These are phyloP conservation scores for Mucor racemosus DNA, from an alignment of 371 early-diverging fungal species.

Conservation along the genomic window DNA sequence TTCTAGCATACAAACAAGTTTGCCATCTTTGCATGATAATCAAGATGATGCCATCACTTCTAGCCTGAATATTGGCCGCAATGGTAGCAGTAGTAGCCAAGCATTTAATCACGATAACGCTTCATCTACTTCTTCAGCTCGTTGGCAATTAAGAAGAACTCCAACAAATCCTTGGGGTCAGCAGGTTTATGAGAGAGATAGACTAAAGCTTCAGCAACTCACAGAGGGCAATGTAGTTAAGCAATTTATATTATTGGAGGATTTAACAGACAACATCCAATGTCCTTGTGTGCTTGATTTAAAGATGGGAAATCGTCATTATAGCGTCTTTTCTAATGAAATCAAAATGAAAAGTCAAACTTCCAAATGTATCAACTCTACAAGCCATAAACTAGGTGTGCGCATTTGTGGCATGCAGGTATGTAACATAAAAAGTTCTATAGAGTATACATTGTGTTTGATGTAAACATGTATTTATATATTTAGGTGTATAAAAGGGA, in stretches of 20 bases:
- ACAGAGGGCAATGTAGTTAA: conserved; percentile 23
- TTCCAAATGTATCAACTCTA: conserved; percentile 82
- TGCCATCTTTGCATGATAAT: not conserved
- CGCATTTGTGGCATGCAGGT: conserved; percentile 88
- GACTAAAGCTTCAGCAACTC: conserved; percentile 15
- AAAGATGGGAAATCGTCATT: conserved; percentile 95
- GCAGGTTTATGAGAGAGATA: conserved; percentile 28
- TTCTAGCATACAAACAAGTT: not conserved
- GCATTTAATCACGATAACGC: not conserved
- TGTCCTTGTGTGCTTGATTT: conserved; percentile 92
- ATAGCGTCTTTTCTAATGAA: conserved; percentile 80
- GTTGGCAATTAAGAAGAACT: conserved; percentile 18
- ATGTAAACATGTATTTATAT: not conserved
- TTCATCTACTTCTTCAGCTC: conserved; percentile 5
- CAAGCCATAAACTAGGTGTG: conserved; percentile 85
- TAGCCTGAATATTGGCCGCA: not conserved
- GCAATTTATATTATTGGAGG: conserved; percentile 87
- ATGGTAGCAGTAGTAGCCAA: not conserved
- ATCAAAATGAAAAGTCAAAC: conserved; percentile 82
- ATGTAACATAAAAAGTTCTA: not conserved
- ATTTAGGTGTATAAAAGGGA: conserved; percentile 55
- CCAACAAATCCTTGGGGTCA: conserved; percentile 27
- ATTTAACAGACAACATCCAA: conserved; percentile 80
- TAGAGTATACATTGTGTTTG: not conserved
- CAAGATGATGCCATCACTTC: not conserved